Evolutionary conservation across 768 basidiomycete species (phyloP), one percentile per base, ranked within the genome.

Genomic region (Leucocoprinus birnbaumii): DNA sequence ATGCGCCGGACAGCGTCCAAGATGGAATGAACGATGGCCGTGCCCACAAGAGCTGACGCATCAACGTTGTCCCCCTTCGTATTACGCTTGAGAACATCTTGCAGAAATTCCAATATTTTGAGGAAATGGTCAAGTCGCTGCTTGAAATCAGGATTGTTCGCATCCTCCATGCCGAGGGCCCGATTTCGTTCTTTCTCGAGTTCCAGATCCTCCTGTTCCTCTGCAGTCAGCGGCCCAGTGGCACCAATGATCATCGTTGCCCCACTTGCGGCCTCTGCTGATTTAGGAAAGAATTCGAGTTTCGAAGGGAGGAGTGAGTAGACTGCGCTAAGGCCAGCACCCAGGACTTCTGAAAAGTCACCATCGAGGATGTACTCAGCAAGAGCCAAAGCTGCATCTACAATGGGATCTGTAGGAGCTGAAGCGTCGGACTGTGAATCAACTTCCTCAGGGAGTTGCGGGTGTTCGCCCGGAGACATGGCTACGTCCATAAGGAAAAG

Each of bases 281-380:
- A 61, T 2, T 75, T 74, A 5, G 80, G 71, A 48, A 75, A 78
- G 57, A 97, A 83, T 49, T 83, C 84, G 40, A 98, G 78, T 70
- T 97, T 97, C 18, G 85, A 84, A 0, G 96, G 96, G 10, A 98
- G 75, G 2, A 94, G 71, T 2, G 94, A 97, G 65, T 96, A 98
- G 1, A 96, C 89, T 0, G 96, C 96, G 3, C 93, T 88, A 10
- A 98, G 68, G 14, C 94, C 94, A 2, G 96, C 96, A 16, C 87
- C 93, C 44, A 98, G 82, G 10, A 98, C 96, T 59, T 98, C 94
- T n/a, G 94, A 92, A 67, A 97, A 96, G 69, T 98, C 96, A n/a
- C 94, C 92, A 63, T 96, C 92, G 16, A 97, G 80, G 49, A 98
- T 91, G 66, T 93, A 97, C 65, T 95, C 93, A 18, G 92, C 92